Evolutionary conservation across 2,329 filamentous ascomycete species (phyloP).

Genomic region (Cladosporium velox): DNA sequence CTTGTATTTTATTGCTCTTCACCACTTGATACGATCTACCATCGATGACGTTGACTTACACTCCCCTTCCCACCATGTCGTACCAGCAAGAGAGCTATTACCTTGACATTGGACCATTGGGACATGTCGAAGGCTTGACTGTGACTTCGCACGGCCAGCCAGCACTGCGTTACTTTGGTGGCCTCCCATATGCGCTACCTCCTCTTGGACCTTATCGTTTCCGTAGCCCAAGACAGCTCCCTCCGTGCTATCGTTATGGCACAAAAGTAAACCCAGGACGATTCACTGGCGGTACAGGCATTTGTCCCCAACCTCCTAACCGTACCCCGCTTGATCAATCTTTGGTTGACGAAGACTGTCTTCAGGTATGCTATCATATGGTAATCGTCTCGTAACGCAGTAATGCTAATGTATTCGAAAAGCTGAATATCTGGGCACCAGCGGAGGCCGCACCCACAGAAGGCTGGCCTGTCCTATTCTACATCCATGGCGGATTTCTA

Average conservation of each 20-base stretch:
- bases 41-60: constrained; percentile 6
- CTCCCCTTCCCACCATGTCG: constrained; percentile 5
- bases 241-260: constrained; percentile 54
- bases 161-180: constrained; percentile 56
- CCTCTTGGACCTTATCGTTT: constrained; percentile 52
- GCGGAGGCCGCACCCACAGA: constrained; percentile 43
- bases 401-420: background rate
- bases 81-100: constrained; percentile 34
- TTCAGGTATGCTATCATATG: constrained; percentile 42
- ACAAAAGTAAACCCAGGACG: constrained; percentile 49
- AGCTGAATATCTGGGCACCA: constrained; percentile 57
- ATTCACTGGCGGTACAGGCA: constrained; percentile 44
- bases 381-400: background rate
- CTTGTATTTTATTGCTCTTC: background rate
- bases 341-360: constrained; percentile 52
- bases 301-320: constrained; percentile 54
- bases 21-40: background rate
- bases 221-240: constrained; percentile 50
- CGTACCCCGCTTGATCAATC: constrained; percentile 26
- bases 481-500: constrained; percentile 59
- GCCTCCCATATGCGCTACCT: constrained; percentile 58
- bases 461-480: constrained; percentile 62
- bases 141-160: constrained; percentile 39
- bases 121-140: constrained; percentile 53
- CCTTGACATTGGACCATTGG: constrained; percentile 46